Base-by-base conservation (phyloP, 148 eudicot species). In the Rheum nobile region DNA sequence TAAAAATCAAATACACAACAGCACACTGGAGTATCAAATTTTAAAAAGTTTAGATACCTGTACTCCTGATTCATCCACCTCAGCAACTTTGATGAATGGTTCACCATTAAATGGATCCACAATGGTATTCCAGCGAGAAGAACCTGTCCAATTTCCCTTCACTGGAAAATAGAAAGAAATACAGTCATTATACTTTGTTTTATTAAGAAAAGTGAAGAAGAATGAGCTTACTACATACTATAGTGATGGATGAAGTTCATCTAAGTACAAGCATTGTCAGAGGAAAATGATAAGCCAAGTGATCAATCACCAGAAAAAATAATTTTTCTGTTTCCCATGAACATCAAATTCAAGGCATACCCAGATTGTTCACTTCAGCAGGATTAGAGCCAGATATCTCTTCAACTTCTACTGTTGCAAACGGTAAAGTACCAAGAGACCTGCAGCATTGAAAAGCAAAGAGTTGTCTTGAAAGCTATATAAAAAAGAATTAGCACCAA, bases 21-120 rank as follows among this genome's bases (percentile, higher is more conserved):
- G 8, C 70, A 65, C 10, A 32, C 14, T 16, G n/a, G 22, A 16
- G 39, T 31, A 61, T 69, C 8, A 71, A 41, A 17, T 43, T 34
- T 21, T 1, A 19, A 34, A 39, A 10, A 46, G 46, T 38, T 41
- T 21, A 31, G 5, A 48, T 71, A 92, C 99, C 99, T 92, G 80
- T 71, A 90, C 83, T 57, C 84, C 96, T 42, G 77, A 79, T 82
- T 89, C 87, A 65, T 86, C 89, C 26, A 96, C 83, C 87, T 96
- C 97, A 1, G 97, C 83, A 81, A 96, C 96, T 85, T 92, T 87
- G 29, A 96, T 92, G 78, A 96, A 96, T 11, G 97, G 79, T 79
- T 96, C 97, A 37, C 99, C 99, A 75, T 96, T 96, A 65, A 96
- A 75, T 68, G 99, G 99, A 83, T 96, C 99, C 29, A 81, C 81